Evolutionary conservation across 2,329 filamentous ascomycete species (phyloP).

Genomic region (Pseudocercospora pini-densiflorae): DNA sequence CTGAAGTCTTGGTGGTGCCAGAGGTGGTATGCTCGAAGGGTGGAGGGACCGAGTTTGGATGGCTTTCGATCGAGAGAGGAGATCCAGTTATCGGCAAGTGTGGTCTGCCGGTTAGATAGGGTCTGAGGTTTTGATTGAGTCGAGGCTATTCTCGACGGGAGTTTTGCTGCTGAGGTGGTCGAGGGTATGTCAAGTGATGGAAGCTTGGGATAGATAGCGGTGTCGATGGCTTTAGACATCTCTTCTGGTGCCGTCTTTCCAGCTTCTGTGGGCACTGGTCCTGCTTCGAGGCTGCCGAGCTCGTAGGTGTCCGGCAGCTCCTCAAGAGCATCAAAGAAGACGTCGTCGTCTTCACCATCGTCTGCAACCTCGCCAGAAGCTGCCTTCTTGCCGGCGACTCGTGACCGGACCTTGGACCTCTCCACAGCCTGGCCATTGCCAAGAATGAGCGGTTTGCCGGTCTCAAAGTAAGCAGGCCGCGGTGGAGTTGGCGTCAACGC

Average conservation of each 20-base stretch:
- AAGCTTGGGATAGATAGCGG: neutral
- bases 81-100: constrained; percentile 19
- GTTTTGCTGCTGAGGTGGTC: neutral
- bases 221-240: neutral
- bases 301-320: constrained; percentile 27
- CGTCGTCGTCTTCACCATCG: constrained; percentile 40
- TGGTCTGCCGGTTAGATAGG: neutral
- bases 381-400: constrained; percentile 19
- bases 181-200: neutral
- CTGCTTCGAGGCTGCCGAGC: constrained; percentile 6
- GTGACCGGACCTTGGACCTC: constrained; percentile 11
- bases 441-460: constrained; percentile 65
- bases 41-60: constrained; percentile 12
- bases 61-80: neutral
- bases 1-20: constrained; percentile 63
- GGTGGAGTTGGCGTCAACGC: constrained; percentile 72
- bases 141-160: neutral
- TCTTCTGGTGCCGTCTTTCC: neutral
- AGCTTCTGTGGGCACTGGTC: neutral
- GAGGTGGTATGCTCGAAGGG: constrained; percentile 62
- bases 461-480: constrained; percentile 69
- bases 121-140: neutral
- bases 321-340: constrained; percentile 40
- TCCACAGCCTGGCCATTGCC: constrained; percentile 47
- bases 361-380: constrained; percentile 18